Evolutionary conservation across 495 filamentous ascomycete genomes (phyloP), one percentile per base, ranked within the genome.

Genomic region (Tuber microsphaerosporum): DNA sequence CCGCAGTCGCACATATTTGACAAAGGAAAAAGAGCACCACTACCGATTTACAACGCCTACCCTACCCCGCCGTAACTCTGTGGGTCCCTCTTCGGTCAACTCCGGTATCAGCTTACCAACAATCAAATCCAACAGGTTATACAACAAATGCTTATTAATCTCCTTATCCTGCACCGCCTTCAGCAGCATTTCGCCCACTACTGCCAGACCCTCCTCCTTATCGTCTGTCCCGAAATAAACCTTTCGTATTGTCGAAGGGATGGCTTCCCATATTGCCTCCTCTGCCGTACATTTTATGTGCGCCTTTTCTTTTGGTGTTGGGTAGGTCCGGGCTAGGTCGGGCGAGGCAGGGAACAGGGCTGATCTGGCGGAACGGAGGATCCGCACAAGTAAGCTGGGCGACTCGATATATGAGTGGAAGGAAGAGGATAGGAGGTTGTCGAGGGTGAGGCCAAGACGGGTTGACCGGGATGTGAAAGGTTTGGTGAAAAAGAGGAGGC

Each of bases 111-210:
- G 84, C 79, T 90, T 88, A 48, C 91, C 89, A 20, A 99, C 85
- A 0, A 97, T 75, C 73, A 92, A 84, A 84, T 98, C 95, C 56
- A 97, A 80, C 56, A 93, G 86, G 37, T 87, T 85, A 78, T 94
- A 96, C 68, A 94, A 83, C 16, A 99, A 84, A 83, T 98, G 94
- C 84, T 92, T 94, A 85, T 97, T 98, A 83, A 92, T 89, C 84
- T 97, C 97, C 17, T 87, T 87, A 83, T 97, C 92, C 3, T 87
- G 87, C 81, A 97, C 92, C 22, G 92, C 85, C 79, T 93, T 91
- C 31, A 97, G 87, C 39, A 91, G 85, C 74, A 81, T 83, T 71
- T 86, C 82, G 70, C 87, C 89, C 48, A 91, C 86, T 79, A 88
- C 85, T 65, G 73, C 76, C 42, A 87, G 71, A 10, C 84, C 83